These are phyloP conservation scores for Macrocybe gigantea DNA, from an alignment of 768 basidiomycete genomes.

Conservation along the genomic window DNA sequence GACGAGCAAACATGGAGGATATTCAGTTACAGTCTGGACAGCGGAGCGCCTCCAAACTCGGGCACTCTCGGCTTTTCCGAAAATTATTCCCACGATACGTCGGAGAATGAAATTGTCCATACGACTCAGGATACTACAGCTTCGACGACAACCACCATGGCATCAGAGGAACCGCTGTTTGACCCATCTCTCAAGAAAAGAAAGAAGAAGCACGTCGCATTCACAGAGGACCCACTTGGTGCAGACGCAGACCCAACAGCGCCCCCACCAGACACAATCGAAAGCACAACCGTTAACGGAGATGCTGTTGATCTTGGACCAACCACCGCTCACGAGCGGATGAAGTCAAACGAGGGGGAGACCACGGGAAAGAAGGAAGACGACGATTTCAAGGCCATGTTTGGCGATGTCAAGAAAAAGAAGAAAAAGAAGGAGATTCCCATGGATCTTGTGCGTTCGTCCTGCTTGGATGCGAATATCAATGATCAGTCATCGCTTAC, in stretches of 20 bases:
- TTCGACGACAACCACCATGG: conserved; percentile 30
- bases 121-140: neutral
- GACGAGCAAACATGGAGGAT: conserved; percentile 42
- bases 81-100: conserved; percentile 24
- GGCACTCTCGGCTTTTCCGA: conserved; percentile 34
- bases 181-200: conserved; percentile 82
- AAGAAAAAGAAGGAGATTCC: conserved; percentile 93
- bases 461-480: neutral
- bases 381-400: conserved; percentile 79
- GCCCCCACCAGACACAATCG: conserved; percentile 70
- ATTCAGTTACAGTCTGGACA: conserved; percentile 16
- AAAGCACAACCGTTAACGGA: conserved; percentile 62
- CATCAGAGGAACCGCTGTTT: conserved; percentile 72
- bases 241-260: conserved; percentile 79
- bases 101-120: conserved; percentile 9
- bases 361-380: conserved; percentile 50
- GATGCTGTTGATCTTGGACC: conserved; percentile 75
- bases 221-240: conserved; percentile 79
- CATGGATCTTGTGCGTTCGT: conserved; percentile 62
- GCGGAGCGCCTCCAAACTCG: conserved; percentile 16
- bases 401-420: conserved; percentile 87
- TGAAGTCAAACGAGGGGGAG: conserved; percentile 45
- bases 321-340: conserved; percentile 68
- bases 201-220: conserved; percentile 84
- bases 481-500: too few species aligned